Percentiles rank a stretch among this genome's conserved stretches.
Evolutionary conservation across 805 yeast species (phyloP).

Genomic region (Cyberlindnera amylophila): DNA sequence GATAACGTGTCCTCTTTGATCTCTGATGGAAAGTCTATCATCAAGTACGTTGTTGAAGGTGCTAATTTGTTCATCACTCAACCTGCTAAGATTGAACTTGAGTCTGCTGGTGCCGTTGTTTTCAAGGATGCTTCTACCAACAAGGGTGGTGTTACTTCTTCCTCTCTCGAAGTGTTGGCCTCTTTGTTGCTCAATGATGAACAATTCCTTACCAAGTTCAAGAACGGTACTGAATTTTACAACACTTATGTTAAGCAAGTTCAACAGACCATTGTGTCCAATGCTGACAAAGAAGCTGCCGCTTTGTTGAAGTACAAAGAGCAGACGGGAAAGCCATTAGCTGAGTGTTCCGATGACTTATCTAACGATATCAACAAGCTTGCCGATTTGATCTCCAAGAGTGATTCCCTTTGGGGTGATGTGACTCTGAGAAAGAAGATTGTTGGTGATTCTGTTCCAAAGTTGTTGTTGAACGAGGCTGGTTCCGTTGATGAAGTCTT

Average conservation of each 20-base stretch:
- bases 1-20: conserved; percentile 77
- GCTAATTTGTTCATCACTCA: conserved; percentile 95
- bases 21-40: conserved; percentile 63
- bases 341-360: conserved; percentile 75
- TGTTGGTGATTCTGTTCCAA: conserved; percentile 74
- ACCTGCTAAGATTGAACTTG: conserved; percentile 83
- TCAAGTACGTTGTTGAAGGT: conserved; percentile 94
- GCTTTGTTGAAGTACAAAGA: conserved; percentile 78
- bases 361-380: conserved; percentile 80
- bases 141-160: conserved; percentile 98
- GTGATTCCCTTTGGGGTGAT: conserved; percentile 86
- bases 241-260: conserved; percentile 80
- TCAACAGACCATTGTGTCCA: conserved; percentile 66
- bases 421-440: conserved; percentile 70
- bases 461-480: conserved; percentile 62
- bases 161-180: conserved; percentile 92
- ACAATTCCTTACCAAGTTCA: conserved; percentile 73
- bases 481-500: conserved; percentile 69
- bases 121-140: conserved; percentile 96
- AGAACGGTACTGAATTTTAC: conserved; percentile 71
- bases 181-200: conserved; percentile 87
- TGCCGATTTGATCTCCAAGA: conserved; percentile 78
- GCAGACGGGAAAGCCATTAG: conserved; percentile 54
- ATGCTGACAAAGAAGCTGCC: conserved; percentile 83
- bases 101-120: conserved; percentile 79